Percentiles rank a stretch among this genome's conserved stretches.
These are phyloP conservation scores for Pelargonium australe DNA, from an alignment of 441 rosid genomes.

Conservation along the genomic window DNA sequence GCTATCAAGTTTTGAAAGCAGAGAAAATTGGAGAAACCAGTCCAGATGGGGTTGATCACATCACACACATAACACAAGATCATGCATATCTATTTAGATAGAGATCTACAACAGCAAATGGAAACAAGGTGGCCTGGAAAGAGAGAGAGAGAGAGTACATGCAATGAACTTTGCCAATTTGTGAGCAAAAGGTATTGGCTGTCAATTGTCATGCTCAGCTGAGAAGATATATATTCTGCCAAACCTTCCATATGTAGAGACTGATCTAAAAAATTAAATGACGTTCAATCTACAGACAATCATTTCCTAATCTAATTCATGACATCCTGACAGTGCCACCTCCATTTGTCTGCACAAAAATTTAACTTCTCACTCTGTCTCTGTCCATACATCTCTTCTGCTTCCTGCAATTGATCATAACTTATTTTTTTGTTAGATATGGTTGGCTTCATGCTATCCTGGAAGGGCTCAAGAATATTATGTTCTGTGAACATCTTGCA, in stretches of 20 bases:
- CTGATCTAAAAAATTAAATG: neutral
- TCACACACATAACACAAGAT: neutral
- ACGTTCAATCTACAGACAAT: neutral
- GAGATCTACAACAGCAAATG: neutral
- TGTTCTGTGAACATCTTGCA: no score
- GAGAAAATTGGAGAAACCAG: neutral
- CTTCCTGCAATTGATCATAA: neutral
- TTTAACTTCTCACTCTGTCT: neutral
- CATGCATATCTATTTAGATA: neutral
- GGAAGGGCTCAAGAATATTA: neutral
- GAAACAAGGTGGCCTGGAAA: neutral
- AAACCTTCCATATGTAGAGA: neutral
- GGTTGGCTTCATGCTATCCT: neutral
- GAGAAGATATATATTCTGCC: neutral
- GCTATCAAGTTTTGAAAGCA: no score
- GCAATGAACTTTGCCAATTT: neutral
- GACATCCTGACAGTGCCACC: neutral
- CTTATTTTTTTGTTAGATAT: neutral
- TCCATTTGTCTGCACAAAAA: slow-evolving; percentile 5
- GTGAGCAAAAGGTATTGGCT: no score
- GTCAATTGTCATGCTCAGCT: neutral
- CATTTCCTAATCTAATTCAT: neutral
- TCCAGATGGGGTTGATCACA: slow-evolving; percentile 1
- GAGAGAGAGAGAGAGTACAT: neutral
- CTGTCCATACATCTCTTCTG: neutral